Conservation (phyloP, 495 filamentous ascomycete genomes). For the Penicillium alfredii region DNA sequence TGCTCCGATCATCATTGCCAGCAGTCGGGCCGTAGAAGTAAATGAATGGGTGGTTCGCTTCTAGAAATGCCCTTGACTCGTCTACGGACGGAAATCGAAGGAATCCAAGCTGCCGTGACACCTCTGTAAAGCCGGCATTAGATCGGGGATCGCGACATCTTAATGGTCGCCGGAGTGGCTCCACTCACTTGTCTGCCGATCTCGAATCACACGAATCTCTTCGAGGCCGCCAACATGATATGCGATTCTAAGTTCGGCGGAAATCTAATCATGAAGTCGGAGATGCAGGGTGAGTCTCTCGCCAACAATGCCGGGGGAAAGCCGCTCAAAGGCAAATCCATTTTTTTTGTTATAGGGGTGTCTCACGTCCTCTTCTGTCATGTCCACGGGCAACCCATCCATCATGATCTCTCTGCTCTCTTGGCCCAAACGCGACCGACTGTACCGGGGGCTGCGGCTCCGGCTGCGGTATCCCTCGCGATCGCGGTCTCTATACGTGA, state of each 20-base stretch:
- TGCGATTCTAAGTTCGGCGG: slow-evolving; percentile 52
- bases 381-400: slow-evolving; percentile 54
- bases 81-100: slow-evolving; percentile 56
- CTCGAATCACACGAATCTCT: slow-evolving; percentile 60
- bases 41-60: slow-evolving; percentile 58
- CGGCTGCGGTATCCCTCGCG: slow-evolving; percentile 44
- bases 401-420: slow-evolving; percentile 57
- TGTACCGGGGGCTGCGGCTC: slow-evolving; percentile 41
- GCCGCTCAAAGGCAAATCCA: background rate
- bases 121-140: slow-evolving; percentile 40
- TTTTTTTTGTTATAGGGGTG: background rate
- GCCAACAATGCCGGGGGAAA: no score
- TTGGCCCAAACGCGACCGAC: slow-evolving; percentile 40
- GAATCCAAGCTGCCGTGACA: slow-evolving; percentile 62
- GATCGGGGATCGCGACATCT: no score
- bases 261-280: no score
- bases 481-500: slow-evolving; percentile 50
- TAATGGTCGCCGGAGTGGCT: no score
- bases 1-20: slow-evolving; percentile 45
- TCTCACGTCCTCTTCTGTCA: slow-evolving; percentile 56
- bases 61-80: slow-evolving; percentile 60
- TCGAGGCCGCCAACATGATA: slow-evolving; percentile 55
- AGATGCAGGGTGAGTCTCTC: no score
- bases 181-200: slow-evolving; percentile 57
- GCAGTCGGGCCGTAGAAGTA: slow-evolving; percentile 47